phyloP scores from a whole-genome alignment of 345 rosid genomes.

The Fremontodendron californicum region DNA sequence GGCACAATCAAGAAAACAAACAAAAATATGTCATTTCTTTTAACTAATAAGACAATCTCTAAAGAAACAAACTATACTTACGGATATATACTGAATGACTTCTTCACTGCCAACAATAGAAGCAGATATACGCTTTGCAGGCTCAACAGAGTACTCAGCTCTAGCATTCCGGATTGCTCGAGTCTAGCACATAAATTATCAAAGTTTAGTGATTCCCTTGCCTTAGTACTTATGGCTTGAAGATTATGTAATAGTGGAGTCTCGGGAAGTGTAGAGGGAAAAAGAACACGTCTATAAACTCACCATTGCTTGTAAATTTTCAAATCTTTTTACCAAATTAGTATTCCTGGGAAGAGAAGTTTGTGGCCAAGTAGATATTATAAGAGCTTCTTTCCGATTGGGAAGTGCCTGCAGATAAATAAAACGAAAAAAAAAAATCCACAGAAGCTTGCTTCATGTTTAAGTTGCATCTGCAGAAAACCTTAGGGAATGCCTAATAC shows the following conservation, averaged over 20 bases:
- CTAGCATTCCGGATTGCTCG: conserved; percentile 90
- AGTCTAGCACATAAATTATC: conserved; percentile 42
- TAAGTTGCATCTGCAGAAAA: background rate
- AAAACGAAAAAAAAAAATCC: background rate
- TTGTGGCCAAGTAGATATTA: conserved; percentile 85
- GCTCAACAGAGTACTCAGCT: conserved; percentile 97
- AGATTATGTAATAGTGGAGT: background rate
- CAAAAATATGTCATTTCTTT: background rate
- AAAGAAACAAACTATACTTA: conserved; percentile 34
- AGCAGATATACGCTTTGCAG: conserved; percentile 92
- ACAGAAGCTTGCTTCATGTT: background rate
- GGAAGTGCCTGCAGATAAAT: conserved; percentile 68
- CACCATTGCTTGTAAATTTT: conserved; percentile 85
- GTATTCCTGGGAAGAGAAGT: conserved; percentile 65
- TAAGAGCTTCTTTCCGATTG: conserved; percentile 66
- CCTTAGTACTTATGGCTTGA: background rate
- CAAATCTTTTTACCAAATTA: conserved; percentile 65
- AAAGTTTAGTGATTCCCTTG: conserved; percentile 4
- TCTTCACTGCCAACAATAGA: conserved; percentile 78
- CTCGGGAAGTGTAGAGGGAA: background rate
- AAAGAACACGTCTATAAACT: conserved; percentile 27
- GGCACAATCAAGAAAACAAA: background rate
- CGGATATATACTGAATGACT: conserved; percentile 76
- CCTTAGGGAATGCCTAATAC: background rate
- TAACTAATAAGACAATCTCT: background rate